Evolutionary conservation across 805 yeast genomes (phyloP).

Genomic region (Ogataea angusta): DNA sequence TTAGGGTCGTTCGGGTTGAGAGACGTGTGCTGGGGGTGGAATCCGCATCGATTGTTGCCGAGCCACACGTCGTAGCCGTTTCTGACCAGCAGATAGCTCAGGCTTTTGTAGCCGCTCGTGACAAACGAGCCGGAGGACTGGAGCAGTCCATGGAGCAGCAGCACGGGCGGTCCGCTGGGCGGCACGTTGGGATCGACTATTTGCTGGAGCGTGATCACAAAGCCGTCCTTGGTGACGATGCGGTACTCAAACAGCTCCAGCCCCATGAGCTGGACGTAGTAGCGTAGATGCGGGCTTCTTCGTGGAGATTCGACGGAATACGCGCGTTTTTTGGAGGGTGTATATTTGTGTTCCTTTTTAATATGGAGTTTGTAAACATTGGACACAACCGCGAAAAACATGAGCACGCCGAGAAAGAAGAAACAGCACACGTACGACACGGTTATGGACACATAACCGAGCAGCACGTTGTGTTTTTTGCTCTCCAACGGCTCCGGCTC

Average conservation of each 20-base stretch:
- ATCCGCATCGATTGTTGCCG: slow-evolving; percentile 88
- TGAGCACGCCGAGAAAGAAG: slow-evolving; percentile 25
- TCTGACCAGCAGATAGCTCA: slow-evolving; percentile 53
- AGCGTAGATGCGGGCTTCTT: slow-evolving; percentile 44
- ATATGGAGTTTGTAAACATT: slow-evolving; percentile 14
- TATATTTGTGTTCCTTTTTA: slow-evolving; percentile 8
- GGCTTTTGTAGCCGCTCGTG: slow-evolving; percentile 75
- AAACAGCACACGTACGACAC: slow-evolving; percentile 23
- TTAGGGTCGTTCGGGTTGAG: slow-evolving; percentile 40
- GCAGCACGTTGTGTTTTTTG: slow-evolving; percentile 11
- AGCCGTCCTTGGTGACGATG: slow-evolving; percentile 78
- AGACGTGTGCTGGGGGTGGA: slow-evolving; percentile 61
- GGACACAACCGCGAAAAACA: slow-evolving; percentile 23
- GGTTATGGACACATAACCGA: slow-evolving; percentile 7
- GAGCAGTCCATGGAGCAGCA: slow-evolving; percentile 80
- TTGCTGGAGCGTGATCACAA: slow-evolving; percentile 61
- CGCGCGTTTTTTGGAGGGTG: slow-evolving; percentile 14
- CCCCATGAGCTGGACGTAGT: slow-evolving; percentile 63
- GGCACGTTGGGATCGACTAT: slow-evolving; percentile 48
- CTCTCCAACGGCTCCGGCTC: slow-evolving; percentile 11
- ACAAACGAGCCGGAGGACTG: slow-evolving; percentile 86
- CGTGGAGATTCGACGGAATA: slow-evolving; percentile 31
- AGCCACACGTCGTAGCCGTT: slow-evolving; percentile 84
- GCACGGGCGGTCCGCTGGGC: slow-evolving; percentile 48
- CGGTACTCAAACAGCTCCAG: slow-evolving; percentile 56